Conservation (phyloP, 1,284 basidiomycete species). For the Rhodotorula sp. region DNA sequence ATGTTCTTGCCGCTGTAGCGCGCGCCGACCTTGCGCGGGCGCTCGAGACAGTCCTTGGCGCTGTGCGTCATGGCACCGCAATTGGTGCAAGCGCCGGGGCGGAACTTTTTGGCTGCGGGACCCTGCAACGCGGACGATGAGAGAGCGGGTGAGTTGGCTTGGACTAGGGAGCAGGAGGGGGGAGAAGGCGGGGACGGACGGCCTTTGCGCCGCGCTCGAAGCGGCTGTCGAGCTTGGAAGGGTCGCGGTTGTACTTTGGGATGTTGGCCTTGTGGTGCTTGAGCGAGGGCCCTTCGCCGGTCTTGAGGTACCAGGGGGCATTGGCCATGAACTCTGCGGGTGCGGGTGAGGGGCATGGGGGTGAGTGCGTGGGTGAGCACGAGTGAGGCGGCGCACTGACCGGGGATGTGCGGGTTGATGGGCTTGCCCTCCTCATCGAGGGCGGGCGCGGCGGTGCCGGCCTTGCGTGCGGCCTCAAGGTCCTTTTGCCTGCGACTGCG, state of each 20-base stretch:
- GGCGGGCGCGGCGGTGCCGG: slow-evolving; percentile 92
- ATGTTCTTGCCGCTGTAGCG: slow-evolving; percentile 91
- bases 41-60: slow-evolving; percentile 87
- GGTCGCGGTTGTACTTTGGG: slow-evolving; percentile 61
- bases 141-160: not conserved
- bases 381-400: slow-evolving; percentile 56
- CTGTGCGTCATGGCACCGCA: slow-evolving; percentile 96
- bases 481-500: slow-evolving; percentile 59
- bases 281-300: slow-evolving; percentile 66
- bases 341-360: slow-evolving; percentile 60
- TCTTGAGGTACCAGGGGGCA: slow-evolving; percentile 95
- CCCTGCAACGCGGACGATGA: slow-evolving; percentile 53
- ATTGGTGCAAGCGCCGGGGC: slow-evolving; percentile 98
- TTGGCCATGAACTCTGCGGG: slow-evolving; percentile 63
- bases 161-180: too few relatives aligned
- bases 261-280: slow-evolving; percentile 69
- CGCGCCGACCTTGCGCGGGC: slow-evolving; percentile 93
- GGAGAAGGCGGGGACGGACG: not conserved
- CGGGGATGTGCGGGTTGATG: slow-evolving; percentile 98
- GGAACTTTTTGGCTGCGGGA: slow-evolving; percentile 90
- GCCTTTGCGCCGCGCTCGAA: slow-evolving; percentile 86
- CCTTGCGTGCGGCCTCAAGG: slow-evolving; percentile 88
- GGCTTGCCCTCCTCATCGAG: slow-evolving; percentile 89
- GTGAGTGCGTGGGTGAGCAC: not conserved
- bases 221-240: slow-evolving; percentile 80